Evolutionary conservation across 768 basidiomycete genomes (phyloP).

Genomic region (Boletus rufocinnamomeus): DNA sequence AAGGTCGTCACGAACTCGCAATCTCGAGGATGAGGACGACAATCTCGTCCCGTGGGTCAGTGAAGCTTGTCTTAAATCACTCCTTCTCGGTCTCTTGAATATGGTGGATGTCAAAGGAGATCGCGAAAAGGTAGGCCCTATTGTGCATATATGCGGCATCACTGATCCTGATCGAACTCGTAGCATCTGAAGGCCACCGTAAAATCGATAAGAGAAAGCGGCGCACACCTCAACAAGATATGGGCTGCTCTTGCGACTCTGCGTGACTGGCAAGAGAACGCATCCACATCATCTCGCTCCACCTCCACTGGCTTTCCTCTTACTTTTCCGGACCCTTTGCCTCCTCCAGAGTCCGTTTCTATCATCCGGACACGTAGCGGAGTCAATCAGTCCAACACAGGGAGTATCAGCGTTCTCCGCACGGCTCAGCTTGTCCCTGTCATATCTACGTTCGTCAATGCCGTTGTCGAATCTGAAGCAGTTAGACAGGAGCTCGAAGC

Average conservation of each 20-base stretch:
- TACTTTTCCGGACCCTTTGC: conserved; percentile 58
- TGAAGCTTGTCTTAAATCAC: conserved; percentile 62
- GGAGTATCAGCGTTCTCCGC: conserved; percentile 37
- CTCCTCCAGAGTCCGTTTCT: conserved; percentile 47
- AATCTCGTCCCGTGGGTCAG: conserved; percentile 57
- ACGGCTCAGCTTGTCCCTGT: conserved; percentile 71
- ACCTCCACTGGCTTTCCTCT: conserved; percentile 22
- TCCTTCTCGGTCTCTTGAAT: conserved; percentile 63
- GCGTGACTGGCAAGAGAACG: conserved; percentile 38
- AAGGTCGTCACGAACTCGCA: conserved; percentile 35
- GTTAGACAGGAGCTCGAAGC: conserved; percentile 64
- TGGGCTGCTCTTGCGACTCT: conserved; percentile 58
- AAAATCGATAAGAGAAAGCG: conserved; percentile 53
- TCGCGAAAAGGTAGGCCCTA: conserved; percentile 33
- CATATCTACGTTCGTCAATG: conserved; percentile 58
- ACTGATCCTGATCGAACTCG: conserved; percentile 1
- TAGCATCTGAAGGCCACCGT: conserved; percentile 39
- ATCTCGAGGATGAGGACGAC: conserved; percentile 40
- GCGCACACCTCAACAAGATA: conserved; percentile 60
- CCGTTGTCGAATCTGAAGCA: conserved; percentile 44
- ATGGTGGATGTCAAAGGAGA: conserved; percentile 49
- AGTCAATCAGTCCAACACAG: conserved; percentile 29
- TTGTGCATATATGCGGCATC: background rate
- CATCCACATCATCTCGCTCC: conserved; percentile 17
- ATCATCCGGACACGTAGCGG: conserved; percentile 52